Conservation (phyloP, 2,329 filamentous ascomycete species). For the Fusarium sp. region DNA sequence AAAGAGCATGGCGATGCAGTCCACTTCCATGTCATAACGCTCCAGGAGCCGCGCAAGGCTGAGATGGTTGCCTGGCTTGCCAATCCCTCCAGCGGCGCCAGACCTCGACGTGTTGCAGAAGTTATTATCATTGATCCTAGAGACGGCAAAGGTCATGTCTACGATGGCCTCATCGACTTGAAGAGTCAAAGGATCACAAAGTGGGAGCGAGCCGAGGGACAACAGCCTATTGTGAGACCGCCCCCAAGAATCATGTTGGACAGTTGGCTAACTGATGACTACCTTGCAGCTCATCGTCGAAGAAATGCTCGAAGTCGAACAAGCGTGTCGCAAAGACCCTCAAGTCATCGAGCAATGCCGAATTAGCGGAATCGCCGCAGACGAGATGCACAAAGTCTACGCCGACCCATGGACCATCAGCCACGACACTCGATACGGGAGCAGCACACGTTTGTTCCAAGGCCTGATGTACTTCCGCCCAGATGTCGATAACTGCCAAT, state of each 20-base stretch:
- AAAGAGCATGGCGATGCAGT: conserved; percentile 72
- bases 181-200: conserved; percentile 70
- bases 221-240: conserved; percentile 77
- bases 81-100: conserved; percentile 65
- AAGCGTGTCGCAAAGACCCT: conserved; percentile 77
- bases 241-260: too few relatives aligned
- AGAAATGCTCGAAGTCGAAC: conserved; percentile 83
- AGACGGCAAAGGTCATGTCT: conserved; percentile 73
- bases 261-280: conserved; percentile 4
- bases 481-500: conserved; percentile 85
- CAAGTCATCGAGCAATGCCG: conserved; percentile 91
- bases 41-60: conserved; percentile 86
- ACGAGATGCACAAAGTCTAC: conserved; percentile 95
- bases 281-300: conserved; percentile 81
- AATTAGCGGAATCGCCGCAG: conserved; percentile 79
- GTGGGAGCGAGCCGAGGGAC: conserved; percentile 79
- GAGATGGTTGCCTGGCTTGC: conserved; percentile 84
- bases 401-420: conserved; percentile 97
- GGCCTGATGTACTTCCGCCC: conserved; percentile 98
- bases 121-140: conserved; percentile 79
- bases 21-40: conserved; percentile 86
- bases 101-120: conserved; percentile 79
- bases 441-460: conserved; percentile 81
- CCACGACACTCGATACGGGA: conserved; percentile 90
- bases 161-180: conserved; percentile 82